These are phyloP conservation scores for Anthoceros angustus DNA, from an alignment of 225 moss, liverwort and hornwort genomes.

Conservation along the genomic window DNA sequence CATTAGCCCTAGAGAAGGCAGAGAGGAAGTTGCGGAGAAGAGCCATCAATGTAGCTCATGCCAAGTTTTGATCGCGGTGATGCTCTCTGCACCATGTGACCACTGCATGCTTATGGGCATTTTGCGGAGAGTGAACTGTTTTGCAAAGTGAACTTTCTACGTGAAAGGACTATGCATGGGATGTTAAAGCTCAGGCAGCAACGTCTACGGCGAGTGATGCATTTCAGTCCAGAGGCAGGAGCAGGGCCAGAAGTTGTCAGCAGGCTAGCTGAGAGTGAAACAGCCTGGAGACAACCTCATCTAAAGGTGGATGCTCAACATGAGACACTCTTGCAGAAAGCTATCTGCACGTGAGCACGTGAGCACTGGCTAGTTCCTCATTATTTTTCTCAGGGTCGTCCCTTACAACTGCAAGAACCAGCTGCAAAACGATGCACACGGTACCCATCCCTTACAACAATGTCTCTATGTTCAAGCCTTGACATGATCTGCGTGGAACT, in stretches of 20 bases:
- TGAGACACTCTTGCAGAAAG: conserved; percentile 67
- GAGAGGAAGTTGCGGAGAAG: conserved; percentile 52
- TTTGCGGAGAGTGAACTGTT: conserved; percentile 50
- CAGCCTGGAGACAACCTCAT: conserved; percentile 33
- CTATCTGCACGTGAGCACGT: conserved; percentile 26
- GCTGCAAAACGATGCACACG: too few relatives aligned
- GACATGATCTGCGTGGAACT: too few relatives aligned
- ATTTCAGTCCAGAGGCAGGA: conserved; percentile 45
- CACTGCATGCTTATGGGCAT: conserved; percentile 69
- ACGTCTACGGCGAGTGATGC: conserved; percentile 49
- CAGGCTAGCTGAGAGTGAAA: conserved; percentile 39
- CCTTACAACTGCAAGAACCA: too few relatives aligned
- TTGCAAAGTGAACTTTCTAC: conserved; percentile 59
- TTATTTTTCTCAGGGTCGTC: too few relatives aligned
- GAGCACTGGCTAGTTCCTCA: too few relatives aligned
- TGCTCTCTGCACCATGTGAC: conserved; percentile 63
- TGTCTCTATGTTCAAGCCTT: too few relatives aligned
- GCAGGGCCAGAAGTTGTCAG: conserved; percentile 15
- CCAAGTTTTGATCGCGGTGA: conserved; percentile 63
- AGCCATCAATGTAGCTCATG: conserved; percentile 65
- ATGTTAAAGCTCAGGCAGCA: conserved; percentile 80
- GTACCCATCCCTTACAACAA: too few relatives aligned
- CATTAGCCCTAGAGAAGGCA: conserved; percentile 38
- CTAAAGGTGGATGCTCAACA: conserved; percentile 38
- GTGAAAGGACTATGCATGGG: conserved; percentile 87